Evolutionary conservation across 805 yeast genomes (phyloP), one percentile per base, ranked within the genome.

Genomic region (Ascoidea asiatica): DNA sequence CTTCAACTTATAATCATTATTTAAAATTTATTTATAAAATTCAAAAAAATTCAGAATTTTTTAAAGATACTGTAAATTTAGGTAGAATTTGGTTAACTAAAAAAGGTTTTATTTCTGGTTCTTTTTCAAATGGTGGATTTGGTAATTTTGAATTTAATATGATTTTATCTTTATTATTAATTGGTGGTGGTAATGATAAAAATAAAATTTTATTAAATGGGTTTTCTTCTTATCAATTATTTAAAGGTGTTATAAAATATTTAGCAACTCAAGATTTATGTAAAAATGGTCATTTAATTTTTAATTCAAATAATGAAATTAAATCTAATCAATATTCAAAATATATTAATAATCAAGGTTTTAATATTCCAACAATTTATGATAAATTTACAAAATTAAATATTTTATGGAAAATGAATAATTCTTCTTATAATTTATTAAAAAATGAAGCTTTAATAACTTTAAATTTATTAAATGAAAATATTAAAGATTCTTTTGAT

Each of bases 71-170:
- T 1, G 78, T 88, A 50, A 74, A 80, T 5, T 68, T 92, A 43
- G 96, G 96, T 3, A 73, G 89, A 50, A 64, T 92, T 45, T 92
- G 98, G 98, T 69, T 92, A 38, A 72, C 76, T 42, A 97, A 92
- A 62, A 73, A 95, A 51, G 95, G 95, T 0, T 76, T 87, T 47
- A 69, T 75, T 8, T 77, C 94, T 0, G 64, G 64, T 3, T 49
- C 58, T 1, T 44, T 60, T 19, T 41, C 21, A 23, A 35, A 46
- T 44, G 75, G 76, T 40, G 97, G 97, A 0, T 90, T 92, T 60
- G 97, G 97, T 11, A 84, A 81, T 53, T 87, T 87, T 59, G 97
- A 92, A 63, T 88, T 88, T 60, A 80, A 88, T 23, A 64, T 81
- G 37, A 61, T 90, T 43, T 76, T 87, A 79, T 80, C 95, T 38